Conservation (phyloP, 139 green algal genomes). For the Tetratostichococcus sp. region DNA sequence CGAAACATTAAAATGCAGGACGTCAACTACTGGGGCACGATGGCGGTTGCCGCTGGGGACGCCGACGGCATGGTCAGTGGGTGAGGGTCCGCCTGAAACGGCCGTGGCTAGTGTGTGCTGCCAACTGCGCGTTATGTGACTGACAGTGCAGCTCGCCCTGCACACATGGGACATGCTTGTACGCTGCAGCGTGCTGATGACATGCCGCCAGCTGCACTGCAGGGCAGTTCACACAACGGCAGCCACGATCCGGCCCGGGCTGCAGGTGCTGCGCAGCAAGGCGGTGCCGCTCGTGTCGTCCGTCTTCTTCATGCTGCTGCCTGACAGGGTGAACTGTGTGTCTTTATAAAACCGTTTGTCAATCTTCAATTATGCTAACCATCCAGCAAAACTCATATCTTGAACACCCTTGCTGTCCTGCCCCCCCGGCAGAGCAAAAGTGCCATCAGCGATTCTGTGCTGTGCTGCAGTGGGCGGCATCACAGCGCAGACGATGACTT, state of each 20-base stretch:
- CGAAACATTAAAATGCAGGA: conserved; percentile 24
- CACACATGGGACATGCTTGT: no score
- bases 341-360: background rate
- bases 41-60: conserved; percentile 76
- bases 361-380: no score
- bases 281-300: conserved; percentile 63
- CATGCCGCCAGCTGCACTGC: background rate
- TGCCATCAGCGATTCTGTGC: no score
- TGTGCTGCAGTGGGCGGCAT: no score
- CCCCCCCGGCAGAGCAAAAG: no score
- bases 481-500: no score
- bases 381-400: background rate
- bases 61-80: conserved; percentile 81
- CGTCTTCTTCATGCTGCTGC: conserved; percentile 93
- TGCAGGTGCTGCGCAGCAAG: conserved; percentile 61
- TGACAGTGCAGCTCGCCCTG: no score
- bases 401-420: background rate
- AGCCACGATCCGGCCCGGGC: conserved; percentile 79
- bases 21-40: conserved; percentile 65
- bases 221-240: conserved; percentile 74
- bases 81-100: no score
- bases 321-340: conserved; percentile 54
- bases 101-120: no score
- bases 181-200: background rate
- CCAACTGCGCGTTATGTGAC: no score